A percentile compares a stretch with the other conserved stretches of the same genome.
Conservation (phyloP, 371 early-diverging fungal genomes). For the Haplosporangium sp. region DNA sequence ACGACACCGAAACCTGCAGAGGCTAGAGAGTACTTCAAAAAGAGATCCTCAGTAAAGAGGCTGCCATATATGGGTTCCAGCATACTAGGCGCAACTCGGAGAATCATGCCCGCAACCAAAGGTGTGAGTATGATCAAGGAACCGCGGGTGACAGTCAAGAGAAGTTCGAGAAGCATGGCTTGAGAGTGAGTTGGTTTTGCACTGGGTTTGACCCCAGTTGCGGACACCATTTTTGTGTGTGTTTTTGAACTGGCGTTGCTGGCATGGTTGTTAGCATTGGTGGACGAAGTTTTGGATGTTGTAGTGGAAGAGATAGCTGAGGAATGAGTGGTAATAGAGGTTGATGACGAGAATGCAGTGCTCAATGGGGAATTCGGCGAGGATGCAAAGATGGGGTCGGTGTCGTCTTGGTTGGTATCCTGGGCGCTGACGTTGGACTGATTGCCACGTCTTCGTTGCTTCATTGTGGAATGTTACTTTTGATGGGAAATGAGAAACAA, state of each 20-base stretch:
- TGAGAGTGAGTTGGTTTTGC: constrained; percentile 37
- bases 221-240: not conserved
- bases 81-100: constrained; percentile 60
- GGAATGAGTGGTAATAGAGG: constrained; percentile 4
- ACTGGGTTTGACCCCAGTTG: constrained; percentile 3
- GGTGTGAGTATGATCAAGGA: constrained; percentile 56
- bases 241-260: not conserved
- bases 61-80: constrained; percentile 72
- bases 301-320: constrained; percentile 8
- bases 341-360: constrained; percentile 16
- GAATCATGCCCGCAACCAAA: constrained; percentile 55
- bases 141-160: constrained; percentile 52
- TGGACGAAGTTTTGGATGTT: constrained; percentile 1
- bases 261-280: not conserved
- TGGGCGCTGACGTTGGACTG: constrained; percentile 14
- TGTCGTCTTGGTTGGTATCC: not conserved
- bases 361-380: constrained; percentile 6
- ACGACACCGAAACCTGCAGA: constrained; percentile 43
- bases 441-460: constrained; percentile 26
- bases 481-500: not conserved
- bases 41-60: constrained; percentile 58
- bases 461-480: constrained; percentile 9
- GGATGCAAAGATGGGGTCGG: constrained; percentile 2
- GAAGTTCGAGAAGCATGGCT: constrained; percentile 44
- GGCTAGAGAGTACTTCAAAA: constrained; percentile 37